phyloP scores from a whole-genome alignment of 2,329 filamentous ascomycete species.

The Sclerotinia nivalis region DNA sequence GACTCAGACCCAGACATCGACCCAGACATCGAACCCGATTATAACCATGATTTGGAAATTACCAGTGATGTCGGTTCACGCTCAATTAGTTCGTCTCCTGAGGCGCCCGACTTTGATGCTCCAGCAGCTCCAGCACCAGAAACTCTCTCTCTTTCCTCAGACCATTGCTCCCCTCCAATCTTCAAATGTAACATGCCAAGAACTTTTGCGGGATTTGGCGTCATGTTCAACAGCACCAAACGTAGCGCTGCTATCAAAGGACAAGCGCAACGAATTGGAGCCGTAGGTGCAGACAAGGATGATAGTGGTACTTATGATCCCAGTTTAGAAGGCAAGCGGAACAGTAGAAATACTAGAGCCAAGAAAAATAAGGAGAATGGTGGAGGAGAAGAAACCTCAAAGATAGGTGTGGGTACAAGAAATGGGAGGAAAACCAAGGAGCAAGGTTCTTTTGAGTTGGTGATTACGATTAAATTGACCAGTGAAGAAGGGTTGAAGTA shows the following conservation, averaged over 20 bases:
- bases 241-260: conserved; percentile 27
- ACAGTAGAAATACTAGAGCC: background rate
- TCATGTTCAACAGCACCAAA: conserved; percentile 28
- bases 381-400: background rate
- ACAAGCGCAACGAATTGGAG: conserved; percentile 24
- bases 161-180: conserved; percentile 30
- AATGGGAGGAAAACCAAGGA: conserved; percentile 19
- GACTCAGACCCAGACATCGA: background rate
- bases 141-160: conserved; percentile 30
- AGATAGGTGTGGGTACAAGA: background rate
- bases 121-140: conserved; percentile 27
- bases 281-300: conserved; percentile 35
- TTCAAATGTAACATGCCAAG: background rate
- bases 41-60: background rate
- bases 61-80: background rate
- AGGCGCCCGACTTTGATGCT: conserved; percentile 28
- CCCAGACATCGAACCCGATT: background rate
- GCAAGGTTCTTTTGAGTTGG: conserved; percentile 16
- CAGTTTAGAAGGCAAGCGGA: conserved; percentile 19
- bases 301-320: conserved; percentile 38
- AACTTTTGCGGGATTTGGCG: conserved; percentile 23
- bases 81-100: conserved; percentile 36
- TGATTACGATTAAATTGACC: conserved; percentile 26
- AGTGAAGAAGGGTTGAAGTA: conserved; percentile 5
- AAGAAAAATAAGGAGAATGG: conserved; percentile 15